Percentiles rank a stretch among this genome's conserved stretches.
These are phyloP conservation scores for Hysterium pulicare DNA, from an alignment of 2,329 filamentous ascomycete genomes.

Conservation along the genomic window DNA sequence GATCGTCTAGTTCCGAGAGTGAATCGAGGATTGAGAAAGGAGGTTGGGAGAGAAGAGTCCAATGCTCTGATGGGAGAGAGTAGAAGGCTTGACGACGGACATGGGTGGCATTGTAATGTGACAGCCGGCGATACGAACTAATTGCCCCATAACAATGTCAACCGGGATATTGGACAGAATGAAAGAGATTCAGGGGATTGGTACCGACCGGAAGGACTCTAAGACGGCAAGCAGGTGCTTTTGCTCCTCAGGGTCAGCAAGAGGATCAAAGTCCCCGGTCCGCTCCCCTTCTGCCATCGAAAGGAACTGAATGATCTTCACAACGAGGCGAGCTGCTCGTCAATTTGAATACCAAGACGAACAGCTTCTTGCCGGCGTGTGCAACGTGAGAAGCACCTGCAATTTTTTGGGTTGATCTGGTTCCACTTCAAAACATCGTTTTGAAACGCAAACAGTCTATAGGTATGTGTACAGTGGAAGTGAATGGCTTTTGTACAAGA, in stretches of 20 bases:
- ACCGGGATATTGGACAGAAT: neutral
- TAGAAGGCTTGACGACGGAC: slow-evolving; percentile 90
- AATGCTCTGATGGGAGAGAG: slow-evolving; percentile 77
- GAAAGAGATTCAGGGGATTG: neutral
- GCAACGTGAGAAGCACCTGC: too few species aligned
- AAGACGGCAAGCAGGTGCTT: slow-evolving; percentile 76
- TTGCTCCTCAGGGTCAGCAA: slow-evolving; percentile 75
- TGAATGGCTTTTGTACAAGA: too few species aligned
- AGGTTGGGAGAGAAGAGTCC: slow-evolving; percentile 73
- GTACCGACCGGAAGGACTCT: slow-evolving; percentile 80
- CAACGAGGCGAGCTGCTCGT: too few species aligned
- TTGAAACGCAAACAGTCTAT: too few species aligned
- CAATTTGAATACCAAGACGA: too few species aligned
- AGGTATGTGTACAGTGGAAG: too few species aligned
- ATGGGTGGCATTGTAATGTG: slow-evolving; percentile 89
- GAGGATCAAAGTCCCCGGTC: slow-evolving; percentile 61
- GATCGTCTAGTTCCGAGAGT: slow-evolving; percentile 74
- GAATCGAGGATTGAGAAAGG: slow-evolving; percentile 82
- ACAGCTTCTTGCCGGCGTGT: too few species aligned
- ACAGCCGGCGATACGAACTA: slow-evolving; percentile 79
- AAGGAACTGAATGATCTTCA: too few species aligned
- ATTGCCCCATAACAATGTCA: neutral
- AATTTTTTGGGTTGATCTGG: too few species aligned
- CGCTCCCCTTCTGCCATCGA: slow-evolving; percentile 42
- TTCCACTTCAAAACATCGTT: too few species aligned